Percentiles rank a stretch among this genome's conserved stretches.
Evolutionary conservation across 1,284 basidiomycete species (phyloP).

Genomic region (Cryptococcus maquisensis): DNA sequence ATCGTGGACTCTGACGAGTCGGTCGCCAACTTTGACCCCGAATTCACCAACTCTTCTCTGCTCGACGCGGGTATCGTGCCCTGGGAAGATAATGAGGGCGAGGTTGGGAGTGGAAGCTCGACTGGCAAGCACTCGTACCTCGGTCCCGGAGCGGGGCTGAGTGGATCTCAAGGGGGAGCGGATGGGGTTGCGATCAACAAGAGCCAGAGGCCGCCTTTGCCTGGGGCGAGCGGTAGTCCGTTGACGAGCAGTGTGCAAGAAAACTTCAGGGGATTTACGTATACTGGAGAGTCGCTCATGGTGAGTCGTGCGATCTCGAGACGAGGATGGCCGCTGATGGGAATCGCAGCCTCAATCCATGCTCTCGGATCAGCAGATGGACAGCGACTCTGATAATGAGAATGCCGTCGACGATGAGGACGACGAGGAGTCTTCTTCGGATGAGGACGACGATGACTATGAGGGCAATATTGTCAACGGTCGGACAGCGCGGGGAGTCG

Average conservation of each 20-base stretch:
- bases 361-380: slow-evolving; percentile 44
- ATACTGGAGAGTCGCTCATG: slow-evolving; percentile 72
- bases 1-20: slow-evolving; percentile 97
- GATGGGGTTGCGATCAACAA: slow-evolving; percentile 45
- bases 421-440: slow-evolving; percentile 26
- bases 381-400: slow-evolving; percentile 51
- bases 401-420: slow-evolving; percentile 47
- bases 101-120: slow-evolving; percentile 1
- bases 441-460: slow-evolving; percentile 39
- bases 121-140: slow-evolving; percentile 43
- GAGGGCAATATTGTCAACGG: slow-evolving; percentile 44
- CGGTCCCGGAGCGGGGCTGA: slow-evolving; percentile 45
- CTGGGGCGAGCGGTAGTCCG: slow-evolving; percentile 59
- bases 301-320: slow-evolving; percentile 24
- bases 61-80: slow-evolving; percentile 55
- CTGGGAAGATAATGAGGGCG: slow-evolving; percentile 54
- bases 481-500: slow-evolving; percentile 43
- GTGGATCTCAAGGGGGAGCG: slow-evolving; percentile 12
- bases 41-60: slow-evolving; percentile 67
- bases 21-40: slow-evolving; percentile 95
- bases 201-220: slow-evolving; percentile 32
- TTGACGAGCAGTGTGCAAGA: slow-evolving; percentile 87
- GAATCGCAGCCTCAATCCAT: slow-evolving; percentile 45
- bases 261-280: slow-evolving; percentile 89
- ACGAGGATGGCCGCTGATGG: too few relatives aligned